phyloP scores from a whole-genome alignment of 2,329 filamentous ascomycete species.

The Triangularia setosa region DNA sequence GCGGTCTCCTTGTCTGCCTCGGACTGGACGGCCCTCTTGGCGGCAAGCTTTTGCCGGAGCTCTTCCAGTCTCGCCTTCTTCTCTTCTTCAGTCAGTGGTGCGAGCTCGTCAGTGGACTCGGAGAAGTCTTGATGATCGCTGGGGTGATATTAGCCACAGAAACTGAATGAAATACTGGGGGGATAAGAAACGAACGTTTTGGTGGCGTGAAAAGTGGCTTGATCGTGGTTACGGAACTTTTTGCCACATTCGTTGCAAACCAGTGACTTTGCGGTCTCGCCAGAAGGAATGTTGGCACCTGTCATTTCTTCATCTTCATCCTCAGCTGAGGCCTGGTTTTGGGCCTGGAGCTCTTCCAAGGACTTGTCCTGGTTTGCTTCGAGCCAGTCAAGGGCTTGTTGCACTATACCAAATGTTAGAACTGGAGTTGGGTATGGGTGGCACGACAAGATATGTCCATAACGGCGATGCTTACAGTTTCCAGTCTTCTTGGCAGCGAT shows the following conservation, averaged over 20 bases:
- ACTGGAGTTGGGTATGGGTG: conserved; percentile 17
- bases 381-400: conserved; percentile 90
- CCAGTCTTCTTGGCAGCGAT: conserved; percentile 81
- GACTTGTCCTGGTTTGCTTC: conserved; percentile 86
- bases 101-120: conserved; percentile 89
- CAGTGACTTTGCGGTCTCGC: conserved; percentile 71
- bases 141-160: conserved; percentile 12
- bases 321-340: conserved; percentile 28
- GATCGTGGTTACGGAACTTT: conserved; percentile 74
- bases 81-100: conserved; percentile 85
- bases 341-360: conserved; percentile 70
- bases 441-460: background rate
- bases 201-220: conserved; percentile 85
- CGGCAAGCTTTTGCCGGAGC: conserved; percentile 65
- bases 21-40: conserved; percentile 66
- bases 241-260: conserved; percentile 95
- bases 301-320: conserved; percentile 47
- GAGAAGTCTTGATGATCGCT: conserved; percentile 85
- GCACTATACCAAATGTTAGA: conserved; percentile 53
- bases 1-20: conserved; percentile 74
- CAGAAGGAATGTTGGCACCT: conserved; percentile 54
- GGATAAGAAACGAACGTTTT: conserved; percentile 59
- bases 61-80: conserved; percentile 77
- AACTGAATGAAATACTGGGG: background rate
- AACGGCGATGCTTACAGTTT: conserved; percentile 55